Percentiles rank a stretch among this genome's conserved stretches.
Conservation (phyloP, 2,329 filamentous ascomycete species). For the Fusarium sp. region DNA sequence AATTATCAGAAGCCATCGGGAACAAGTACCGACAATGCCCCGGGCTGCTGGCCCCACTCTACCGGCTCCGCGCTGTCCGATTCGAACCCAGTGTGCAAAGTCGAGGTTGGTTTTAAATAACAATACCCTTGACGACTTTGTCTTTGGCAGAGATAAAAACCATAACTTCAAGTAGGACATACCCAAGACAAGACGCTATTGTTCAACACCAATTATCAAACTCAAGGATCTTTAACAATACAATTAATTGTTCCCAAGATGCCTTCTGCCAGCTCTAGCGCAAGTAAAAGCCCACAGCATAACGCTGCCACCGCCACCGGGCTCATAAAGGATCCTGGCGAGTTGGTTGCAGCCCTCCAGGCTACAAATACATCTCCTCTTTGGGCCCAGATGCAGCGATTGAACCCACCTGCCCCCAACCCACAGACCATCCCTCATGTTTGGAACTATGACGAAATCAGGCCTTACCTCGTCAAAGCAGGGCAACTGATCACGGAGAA, state of each 20-base stretch:
- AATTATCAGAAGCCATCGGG: background rate
- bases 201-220: background rate
- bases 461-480: constrained; percentile 49
- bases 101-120: background rate
- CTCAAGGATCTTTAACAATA: background rate
- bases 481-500: constrained; percentile 51
- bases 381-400: constrained; percentile 59
- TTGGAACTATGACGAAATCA: constrained; percentile 51
- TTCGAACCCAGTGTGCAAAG: accelerated
- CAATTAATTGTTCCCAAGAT: background rate
- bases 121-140: accelerated
- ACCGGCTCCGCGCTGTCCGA: background rate
- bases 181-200: background rate
- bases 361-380: constrained; percentile 49
- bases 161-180: background rate
- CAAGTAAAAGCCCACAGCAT: accelerated
- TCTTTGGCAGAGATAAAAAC: background rate
- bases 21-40: background rate
- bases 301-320: background rate
- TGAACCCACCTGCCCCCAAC: constrained; percentile 59
- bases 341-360: background rate
- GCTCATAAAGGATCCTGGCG: background rate
- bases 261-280: background rate
- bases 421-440: constrained; percentile 54
- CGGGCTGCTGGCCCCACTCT: background rate